A percentile compares a stretch with the other conserved stretches of the same genome.
phyloP scores from a whole-genome alignment of 2,329 filamentous ascomycete genomes.

The Alternaria arbusti region DNA sequence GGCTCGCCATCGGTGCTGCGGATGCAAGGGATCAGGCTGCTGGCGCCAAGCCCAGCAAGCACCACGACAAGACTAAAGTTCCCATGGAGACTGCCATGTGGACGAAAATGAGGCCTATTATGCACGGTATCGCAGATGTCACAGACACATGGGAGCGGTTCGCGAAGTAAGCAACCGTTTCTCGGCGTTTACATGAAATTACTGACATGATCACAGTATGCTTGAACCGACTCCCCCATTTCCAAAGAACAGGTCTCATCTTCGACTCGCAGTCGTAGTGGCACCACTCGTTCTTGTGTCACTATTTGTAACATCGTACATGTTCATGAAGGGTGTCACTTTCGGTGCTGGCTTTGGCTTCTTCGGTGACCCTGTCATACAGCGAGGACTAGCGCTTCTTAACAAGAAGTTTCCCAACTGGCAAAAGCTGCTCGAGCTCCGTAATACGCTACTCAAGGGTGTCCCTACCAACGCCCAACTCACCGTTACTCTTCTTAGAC shows the following conservation, averaged over 20 bases:
- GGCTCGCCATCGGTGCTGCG: slow-evolving; percentile 60
- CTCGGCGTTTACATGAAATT: not conserved
- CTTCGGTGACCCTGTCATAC: slow-evolving; percentile 79
- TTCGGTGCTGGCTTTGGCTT: slow-evolving; percentile 76
- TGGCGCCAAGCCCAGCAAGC: slow-evolving; percentile 57
- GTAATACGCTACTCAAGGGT: slow-evolving; percentile 78
- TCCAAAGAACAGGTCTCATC: slow-evolving; percentile 51
- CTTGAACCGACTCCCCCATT: slow-evolving; percentile 59
- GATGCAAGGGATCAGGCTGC: slow-evolving; percentile 61
- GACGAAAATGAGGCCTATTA: slow-evolving; percentile 75
- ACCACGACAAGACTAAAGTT: slow-evolving; percentile 78
- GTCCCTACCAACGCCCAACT: slow-evolving; percentile 88
- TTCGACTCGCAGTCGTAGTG: slow-evolving; percentile 55
- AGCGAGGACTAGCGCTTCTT: slow-evolving; percentile 63
- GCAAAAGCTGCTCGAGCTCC: slow-evolving; percentile 75
- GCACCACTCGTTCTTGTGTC: slow-evolving; percentile 53
- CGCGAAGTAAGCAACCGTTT: slow-evolving; percentile 56
- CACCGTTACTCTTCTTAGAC: slow-evolving; percentile 77
- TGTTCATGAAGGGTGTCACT: slow-evolving; percentile 66
- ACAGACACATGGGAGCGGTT: slow-evolving; percentile 69
- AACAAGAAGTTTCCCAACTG: slow-evolving; percentile 71
- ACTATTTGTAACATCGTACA: slow-evolving; percentile 56
- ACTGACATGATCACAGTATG: slow-evolving; percentile 37
- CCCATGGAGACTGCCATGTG: slow-evolving; percentile 80
- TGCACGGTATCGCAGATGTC: slow-evolving; percentile 68